Percentiles rank a stretch among this genome's conserved stretches.
Conservation (phyloP, 192 early-diverging fungal species). For the Backusella parvicylindrica region DNA sequence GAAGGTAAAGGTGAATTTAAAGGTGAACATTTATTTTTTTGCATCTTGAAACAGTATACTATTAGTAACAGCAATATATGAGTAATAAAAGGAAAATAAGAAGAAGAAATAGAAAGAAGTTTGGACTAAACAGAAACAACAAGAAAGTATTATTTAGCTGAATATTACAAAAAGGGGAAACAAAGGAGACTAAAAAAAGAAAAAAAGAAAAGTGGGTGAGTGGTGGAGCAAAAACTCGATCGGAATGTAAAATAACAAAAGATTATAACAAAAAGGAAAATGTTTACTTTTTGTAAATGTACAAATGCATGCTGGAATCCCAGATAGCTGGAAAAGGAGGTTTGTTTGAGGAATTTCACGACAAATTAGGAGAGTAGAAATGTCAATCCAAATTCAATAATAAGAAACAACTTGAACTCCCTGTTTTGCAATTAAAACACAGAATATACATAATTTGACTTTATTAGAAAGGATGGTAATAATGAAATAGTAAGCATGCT, state of each 20-base stretch:
- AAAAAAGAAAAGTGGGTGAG: conserved; percentile 5
- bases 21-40: background rate
- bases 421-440: background rate
- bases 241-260: background rate
- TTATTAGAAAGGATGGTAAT: background rate
- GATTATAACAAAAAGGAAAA: background rate
- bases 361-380: background rate
- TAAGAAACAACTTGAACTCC: background rate
- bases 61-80: background rate
- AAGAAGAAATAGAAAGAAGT: background rate
- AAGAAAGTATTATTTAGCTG: background rate
- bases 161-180: conserved; percentile 3
- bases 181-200: background rate
- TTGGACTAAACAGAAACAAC: background rate
- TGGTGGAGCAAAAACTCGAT: background rate
- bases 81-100: background rate
- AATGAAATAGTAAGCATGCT: background rate
- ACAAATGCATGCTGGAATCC: background rate
- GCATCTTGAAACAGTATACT: background rate
- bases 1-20: conserved; percentile 9
- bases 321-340: background rate
- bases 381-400: background rate
- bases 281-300: background rate
- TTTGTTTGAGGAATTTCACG: background rate
- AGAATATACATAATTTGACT: background rate